These are phyloP conservation scores for Polymyxa betae DNA, from an alignment of 208 protist species.

Conservation along the genomic window DNA sequence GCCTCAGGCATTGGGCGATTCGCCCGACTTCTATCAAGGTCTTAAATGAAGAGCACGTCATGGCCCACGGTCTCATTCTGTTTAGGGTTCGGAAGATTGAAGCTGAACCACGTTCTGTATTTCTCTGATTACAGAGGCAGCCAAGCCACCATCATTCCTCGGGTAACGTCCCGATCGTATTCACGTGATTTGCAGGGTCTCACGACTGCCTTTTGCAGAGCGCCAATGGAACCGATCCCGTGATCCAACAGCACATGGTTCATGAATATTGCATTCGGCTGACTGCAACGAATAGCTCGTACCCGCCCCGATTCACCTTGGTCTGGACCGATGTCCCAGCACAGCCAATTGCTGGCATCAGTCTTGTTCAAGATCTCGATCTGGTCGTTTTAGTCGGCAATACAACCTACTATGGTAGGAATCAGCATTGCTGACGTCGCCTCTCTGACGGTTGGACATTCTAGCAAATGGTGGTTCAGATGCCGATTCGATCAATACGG, in stretches of 20 bases:
- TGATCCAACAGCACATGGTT: background rate
- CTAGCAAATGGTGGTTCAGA: background rate
- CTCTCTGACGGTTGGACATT: background rate
- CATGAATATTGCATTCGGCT: background rate
- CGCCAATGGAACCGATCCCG: background rate
- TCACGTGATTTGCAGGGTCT: background rate
- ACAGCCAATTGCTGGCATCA: background rate
- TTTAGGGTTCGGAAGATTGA: slow-evolving; percentile 69
- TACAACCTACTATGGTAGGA: background rate
- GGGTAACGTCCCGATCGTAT: background rate
- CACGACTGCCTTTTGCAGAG: background rate
- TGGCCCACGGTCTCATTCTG: too few relatives aligned
- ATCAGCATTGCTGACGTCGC: too few relatives aligned
- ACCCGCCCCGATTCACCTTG: slow-evolving; percentile 14
- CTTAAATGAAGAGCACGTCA: background rate
- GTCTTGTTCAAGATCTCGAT: slow-evolving; percentile 16
- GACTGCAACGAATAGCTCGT: background rate
- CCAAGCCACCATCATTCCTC: background rate
- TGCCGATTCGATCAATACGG: slow-evolving; percentile 5
- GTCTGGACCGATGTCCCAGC: slow-evolving; percentile 24
- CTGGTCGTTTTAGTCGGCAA: background rate
- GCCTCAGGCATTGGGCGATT: background rate
- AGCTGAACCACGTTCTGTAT: slow-evolving; percentile 62
- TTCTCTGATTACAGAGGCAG: slow-evolving; percentile 50
- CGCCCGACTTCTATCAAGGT: slow-evolving; percentile 58